Conservation (phyloP, 441 rosid genomes). For the Syzygium malaccense region DNA sequence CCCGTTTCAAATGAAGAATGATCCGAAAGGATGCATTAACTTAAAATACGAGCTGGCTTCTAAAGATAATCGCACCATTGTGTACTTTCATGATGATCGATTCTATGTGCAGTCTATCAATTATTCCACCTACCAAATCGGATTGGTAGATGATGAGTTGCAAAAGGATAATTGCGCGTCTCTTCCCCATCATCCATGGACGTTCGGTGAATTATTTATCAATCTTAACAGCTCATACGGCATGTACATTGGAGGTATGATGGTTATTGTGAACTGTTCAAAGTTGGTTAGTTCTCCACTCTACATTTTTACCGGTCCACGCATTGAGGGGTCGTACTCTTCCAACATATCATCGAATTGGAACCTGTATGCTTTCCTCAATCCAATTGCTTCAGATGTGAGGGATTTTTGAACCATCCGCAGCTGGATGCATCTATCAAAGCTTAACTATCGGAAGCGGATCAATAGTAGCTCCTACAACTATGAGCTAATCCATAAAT, state of each 20-base stretch:
- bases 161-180: neutral
- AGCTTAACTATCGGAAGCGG: fast-evolving
- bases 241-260: fast-evolving
- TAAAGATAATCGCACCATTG: neutral
- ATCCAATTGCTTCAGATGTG: neutral
- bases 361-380: neutral
- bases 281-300: fast-evolving
- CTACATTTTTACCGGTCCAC: neutral
- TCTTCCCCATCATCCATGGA: neutral
- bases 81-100: neutral
- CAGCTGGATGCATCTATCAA: fast-evolving
- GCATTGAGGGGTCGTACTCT: neutral
- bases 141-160: neutral
- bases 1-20: neutral
- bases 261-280: neutral
- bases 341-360: neutral
- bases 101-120: neutral
- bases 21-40: fast-evolving
- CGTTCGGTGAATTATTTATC: too few species aligned
- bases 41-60: fast-evolving
- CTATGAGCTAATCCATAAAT: neutral
- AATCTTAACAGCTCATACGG: fast-evolving
- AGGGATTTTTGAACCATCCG: neutral
- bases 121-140: neutral
- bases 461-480: neutral